Conservation (phyloP, 1,284 basidiomycete species). For the Polyporus tsugae region DNA sequence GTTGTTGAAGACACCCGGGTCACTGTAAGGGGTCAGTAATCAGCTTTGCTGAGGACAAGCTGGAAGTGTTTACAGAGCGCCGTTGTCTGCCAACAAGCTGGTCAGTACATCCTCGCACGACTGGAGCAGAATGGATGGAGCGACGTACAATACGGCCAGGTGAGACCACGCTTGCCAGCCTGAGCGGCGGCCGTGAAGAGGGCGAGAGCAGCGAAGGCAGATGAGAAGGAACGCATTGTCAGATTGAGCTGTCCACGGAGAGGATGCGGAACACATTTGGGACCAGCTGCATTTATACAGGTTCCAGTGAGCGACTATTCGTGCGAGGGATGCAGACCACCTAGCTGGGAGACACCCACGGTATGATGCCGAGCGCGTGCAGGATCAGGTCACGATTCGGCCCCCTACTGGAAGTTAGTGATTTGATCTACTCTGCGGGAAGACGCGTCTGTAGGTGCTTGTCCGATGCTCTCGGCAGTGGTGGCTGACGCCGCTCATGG, state of each 20-base stretch:
- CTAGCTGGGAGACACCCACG: not conserved
- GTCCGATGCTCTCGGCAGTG: not conserved
- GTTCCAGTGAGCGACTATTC: not conserved
- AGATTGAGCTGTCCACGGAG: not conserved
- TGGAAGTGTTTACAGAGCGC: conserved; percentile 1
- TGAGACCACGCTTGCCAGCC: conserved; percentile 13
- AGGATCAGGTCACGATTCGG: conserved; percentile 7
- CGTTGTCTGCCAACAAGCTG: not conserved
- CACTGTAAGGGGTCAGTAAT: not conserved
- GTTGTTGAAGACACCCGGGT: conserved; percentile 11
- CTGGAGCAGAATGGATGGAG: not conserved
- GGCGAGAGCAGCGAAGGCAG: conserved; percentile 7
- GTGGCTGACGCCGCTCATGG: not conserved
- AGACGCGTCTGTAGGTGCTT: not conserved
- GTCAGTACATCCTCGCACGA: not conserved
- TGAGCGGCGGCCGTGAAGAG: conserved; percentile 9
- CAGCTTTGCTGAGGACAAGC: not conserved
- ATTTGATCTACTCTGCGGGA: not conserved
- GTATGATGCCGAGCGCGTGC: not conserved
- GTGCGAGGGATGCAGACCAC: not conserved
- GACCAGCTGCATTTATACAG: not conserved
- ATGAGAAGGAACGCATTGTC: conserved; percentile 9
- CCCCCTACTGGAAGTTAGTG: not conserved
- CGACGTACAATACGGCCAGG: conserved; percentile 5
- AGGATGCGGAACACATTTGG: not conserved